Conservation (phyloP, 352 stramenopile genomes). For the Globisporangium parvum region DNA sequence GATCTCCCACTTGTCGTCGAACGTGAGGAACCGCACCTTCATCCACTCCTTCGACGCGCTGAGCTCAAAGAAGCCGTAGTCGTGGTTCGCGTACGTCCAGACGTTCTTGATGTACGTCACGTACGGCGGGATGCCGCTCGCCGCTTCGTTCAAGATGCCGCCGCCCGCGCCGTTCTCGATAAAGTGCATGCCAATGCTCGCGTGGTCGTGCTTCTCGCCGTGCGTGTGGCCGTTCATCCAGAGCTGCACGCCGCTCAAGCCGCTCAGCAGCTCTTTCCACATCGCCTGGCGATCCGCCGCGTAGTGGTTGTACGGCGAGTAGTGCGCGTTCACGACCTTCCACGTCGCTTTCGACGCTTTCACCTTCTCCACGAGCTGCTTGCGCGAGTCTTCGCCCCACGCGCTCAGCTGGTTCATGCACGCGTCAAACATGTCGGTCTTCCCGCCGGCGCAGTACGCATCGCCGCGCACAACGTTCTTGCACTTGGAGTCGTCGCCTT, state of each 20-base stretch:
- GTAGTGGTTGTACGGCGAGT: conserved; percentile 74
- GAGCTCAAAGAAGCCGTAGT: conserved; percentile 73
- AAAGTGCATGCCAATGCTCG: conserved; percentile 50
- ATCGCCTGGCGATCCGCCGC: conserved; percentile 42
- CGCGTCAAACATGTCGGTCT: conserved; percentile 46
- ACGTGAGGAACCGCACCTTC: conserved; percentile 64
- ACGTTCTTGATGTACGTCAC: conserved; percentile 41
- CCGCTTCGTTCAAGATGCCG: conserved; percentile 75
- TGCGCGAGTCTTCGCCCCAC: conserved; percentile 70
- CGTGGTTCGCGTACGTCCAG: conserved; percentile 55
- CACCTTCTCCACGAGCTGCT: conserved; percentile 40
- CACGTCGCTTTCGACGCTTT: conserved; percentile 63
- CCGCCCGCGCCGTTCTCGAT: conserved; percentile 75
- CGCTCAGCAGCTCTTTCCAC: conserved; percentile 53
- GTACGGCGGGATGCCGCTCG: conserved; percentile 56
- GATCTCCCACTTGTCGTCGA: conserved; percentile 60
- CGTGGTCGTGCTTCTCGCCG: conserved; percentile 73
- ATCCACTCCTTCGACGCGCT: conserved; percentile 58
- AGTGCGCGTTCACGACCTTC: conserved; percentile 86
- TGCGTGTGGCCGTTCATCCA: conserved; percentile 76
- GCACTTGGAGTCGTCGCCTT: conserved; percentile 41
- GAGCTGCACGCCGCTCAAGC: conserved; percentile 40
- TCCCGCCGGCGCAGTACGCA: conserved; percentile 42
- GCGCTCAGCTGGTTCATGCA: conserved; percentile 58
- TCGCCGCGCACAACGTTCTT: conserved; percentile 47